Evolutionary conservation across 2,329 filamentous ascomycete species (phyloP).

Genomic region (Didymella segeticola): DNA sequence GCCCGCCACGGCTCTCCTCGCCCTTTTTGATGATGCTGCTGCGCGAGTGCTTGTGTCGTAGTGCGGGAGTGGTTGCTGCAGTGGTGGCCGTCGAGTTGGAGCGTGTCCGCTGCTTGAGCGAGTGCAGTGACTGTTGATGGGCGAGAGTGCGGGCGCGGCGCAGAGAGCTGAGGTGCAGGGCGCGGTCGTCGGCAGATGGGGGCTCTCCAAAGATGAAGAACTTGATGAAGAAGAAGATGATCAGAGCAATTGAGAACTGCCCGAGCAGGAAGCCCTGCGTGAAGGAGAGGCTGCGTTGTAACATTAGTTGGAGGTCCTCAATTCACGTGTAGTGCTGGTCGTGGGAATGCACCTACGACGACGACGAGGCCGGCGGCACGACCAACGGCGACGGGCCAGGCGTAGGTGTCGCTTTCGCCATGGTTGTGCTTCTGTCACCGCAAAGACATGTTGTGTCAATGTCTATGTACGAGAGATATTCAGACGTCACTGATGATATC

Average conservation of each 20-base stretch:
- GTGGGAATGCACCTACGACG: conserved; percentile 19
- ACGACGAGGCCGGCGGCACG: conserved; percentile 26
- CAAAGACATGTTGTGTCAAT: neutral
- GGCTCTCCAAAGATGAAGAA: conserved; percentile 99
- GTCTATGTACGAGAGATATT: neutral
- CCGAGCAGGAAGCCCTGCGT: conserved; percentile 92
- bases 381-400: conserved; percentile 21
- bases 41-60: conserved; percentile 48
- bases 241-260: conserved; percentile 87
- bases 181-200: conserved; percentile 80
- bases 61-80: conserved; percentile 36
- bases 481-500: conserved; percentile 3
- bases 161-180: conserved; percentile 75
- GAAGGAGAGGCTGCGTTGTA: conserved; percentile 81
- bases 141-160: conserved; percentile 75
- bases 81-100: conserved; percentile 48
- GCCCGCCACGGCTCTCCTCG: conserved; percentile 58
- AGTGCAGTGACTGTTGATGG: conserved; percentile 58
- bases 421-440: conserved; percentile 13
- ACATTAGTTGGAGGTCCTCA: conserved; percentile 30
- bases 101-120: conserved; percentile 37
- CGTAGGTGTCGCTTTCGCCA: conserved; percentile 24
- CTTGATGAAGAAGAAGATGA: conserved; percentile 95
- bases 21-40: conserved; percentile 55
- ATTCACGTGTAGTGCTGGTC: too few relatives aligned